phyloP scores from a whole-genome alignment of 768 basidiomycete genomes.

The Russula earlei region DNA sequence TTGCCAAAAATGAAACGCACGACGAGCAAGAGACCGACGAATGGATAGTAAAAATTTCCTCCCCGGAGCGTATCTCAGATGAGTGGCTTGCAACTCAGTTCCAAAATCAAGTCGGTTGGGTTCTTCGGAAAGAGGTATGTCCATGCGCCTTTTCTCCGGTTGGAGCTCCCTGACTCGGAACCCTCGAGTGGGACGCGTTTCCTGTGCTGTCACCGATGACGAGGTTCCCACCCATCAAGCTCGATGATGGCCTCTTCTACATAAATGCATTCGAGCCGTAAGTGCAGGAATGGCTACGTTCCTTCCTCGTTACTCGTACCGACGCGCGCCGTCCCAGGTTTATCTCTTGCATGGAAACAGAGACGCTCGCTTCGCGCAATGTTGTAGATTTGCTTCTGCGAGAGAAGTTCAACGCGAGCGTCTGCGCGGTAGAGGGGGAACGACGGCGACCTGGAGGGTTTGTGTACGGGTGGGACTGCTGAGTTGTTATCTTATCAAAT shows the following conservation, averaged over 20 bases:
- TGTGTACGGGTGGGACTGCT: conserved; percentile 2
- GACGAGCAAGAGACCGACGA: conserved; percentile 23
- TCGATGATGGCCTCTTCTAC: conserved; percentile 77
- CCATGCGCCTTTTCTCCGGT: background rate
- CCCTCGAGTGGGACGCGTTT: conserved; percentile 66
- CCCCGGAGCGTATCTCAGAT: conserved; percentile 50
- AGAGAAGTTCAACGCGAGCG: conserved; percentile 60
- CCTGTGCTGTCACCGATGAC: conserved; percentile 59
- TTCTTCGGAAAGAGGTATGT: conserved; percentile 64
- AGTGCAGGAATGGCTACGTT: conserved; percentile 25
- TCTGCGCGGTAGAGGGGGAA: conserved; percentile 36
- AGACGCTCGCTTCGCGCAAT: conserved; percentile 76
- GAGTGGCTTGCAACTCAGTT: conserved; percentile 64
- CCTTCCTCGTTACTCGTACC: background rate
- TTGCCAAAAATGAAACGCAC: conserved; percentile 32
- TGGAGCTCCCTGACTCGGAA: conserved; percentile 3
- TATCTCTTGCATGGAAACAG: conserved; percentile 92
- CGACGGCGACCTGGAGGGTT: background rate
- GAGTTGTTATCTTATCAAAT: background rate
- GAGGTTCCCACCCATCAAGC: conserved; percentile 66
- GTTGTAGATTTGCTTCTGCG: conserved; percentile 72
- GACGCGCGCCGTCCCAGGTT: conserved; percentile 35
- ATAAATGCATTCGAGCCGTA: conserved; percentile 88
- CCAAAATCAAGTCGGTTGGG: conserved; percentile 63
- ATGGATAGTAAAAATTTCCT: conserved; percentile 87